phyloP scores from a whole-genome alignment of 116 monocot species.

The Zostera marina region DNA sequence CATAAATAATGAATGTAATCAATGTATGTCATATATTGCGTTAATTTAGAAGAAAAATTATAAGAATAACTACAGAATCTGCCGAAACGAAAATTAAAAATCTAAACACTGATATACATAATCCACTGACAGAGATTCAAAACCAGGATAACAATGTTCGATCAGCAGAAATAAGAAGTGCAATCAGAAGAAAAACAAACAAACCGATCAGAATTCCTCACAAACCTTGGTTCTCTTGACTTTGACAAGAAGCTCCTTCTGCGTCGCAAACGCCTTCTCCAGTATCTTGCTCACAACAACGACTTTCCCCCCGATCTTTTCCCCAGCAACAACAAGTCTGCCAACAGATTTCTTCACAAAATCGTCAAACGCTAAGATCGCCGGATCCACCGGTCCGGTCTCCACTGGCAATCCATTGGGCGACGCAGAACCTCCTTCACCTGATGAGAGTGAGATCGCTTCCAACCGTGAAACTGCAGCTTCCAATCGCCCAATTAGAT shows the following conservation, averaged over 20 bases:
- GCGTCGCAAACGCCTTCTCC: conserved; percentile 37
- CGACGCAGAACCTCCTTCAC: background rate
- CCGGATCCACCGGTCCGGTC: conserved; percentile 18
- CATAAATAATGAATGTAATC: too few species aligned
- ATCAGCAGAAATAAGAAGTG: background rate
- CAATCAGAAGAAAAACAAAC: background rate
- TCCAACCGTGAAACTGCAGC: conserved; percentile 33
- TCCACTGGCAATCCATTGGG: conserved; percentile 8
- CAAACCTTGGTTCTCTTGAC: conserved; percentile 37
- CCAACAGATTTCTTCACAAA: conserved; percentile 18
- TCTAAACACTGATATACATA: background rate
- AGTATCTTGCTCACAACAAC: conserved; percentile 35
- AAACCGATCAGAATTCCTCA: background rate
- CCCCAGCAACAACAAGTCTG: conserved; percentile 19
- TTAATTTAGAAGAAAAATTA: too few species aligned
- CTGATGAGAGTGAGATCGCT: conserved; percentile 10
- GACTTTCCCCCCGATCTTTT: conserved; percentile 51
- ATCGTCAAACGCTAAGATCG: conserved; percentile 46
- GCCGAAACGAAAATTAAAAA: background rate
- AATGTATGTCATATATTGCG: too few species aligned
- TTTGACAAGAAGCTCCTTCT: conserved; percentile 41
- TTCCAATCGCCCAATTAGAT: conserved; percentile 29
- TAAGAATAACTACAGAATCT: background rate
- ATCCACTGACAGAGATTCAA: background rate
- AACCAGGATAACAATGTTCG: background rate